phyloP scores from a whole-genome alignment of 83 land plant genomes.

The Picea abies region DNA sequence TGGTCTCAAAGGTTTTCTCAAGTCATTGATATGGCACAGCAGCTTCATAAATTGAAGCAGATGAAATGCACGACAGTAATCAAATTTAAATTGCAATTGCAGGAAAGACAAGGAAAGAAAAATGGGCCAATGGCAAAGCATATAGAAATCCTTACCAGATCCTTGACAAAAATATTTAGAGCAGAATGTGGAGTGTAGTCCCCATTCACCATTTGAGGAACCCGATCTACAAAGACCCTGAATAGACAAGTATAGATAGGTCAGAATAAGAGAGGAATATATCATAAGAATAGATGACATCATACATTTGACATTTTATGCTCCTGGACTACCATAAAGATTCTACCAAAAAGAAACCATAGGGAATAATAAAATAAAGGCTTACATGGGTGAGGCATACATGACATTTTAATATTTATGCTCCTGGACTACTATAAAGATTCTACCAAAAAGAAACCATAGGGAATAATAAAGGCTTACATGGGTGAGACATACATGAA shows the following conservation, averaged over 20 bases:
- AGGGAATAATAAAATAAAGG: neutral
- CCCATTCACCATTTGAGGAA: slow-evolving; percentile 69
- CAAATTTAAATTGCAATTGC: neutral
- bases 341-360: neutral
- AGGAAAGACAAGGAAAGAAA: neutral
- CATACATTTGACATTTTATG: neutral
- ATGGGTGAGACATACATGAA: neutral
- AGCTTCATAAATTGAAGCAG: no score
- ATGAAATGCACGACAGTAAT: neutral
- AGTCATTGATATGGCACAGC: no score
- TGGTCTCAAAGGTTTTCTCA: no score
- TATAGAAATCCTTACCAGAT: slow-evolving; percentile 27
- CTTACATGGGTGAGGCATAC: slow-evolving; percentile 1
- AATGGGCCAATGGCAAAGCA: neutral
- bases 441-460: neutral
- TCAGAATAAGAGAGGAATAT: neutral
- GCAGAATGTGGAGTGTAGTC: slow-evolving; percentile 21
- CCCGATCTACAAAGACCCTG: slow-evolving; percentile 75
- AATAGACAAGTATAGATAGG: slow-evolving; percentile 13
- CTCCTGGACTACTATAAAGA: neutral
- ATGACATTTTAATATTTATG: neutral
- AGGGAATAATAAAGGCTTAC: neutral
- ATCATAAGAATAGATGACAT: neutral
- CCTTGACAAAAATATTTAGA: slow-evolving; percentile 29
- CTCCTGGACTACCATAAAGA: neutral